phyloP scores from a whole-genome alignment of 2,329 filamentous ascomycete genomes.

The Hypoxylon sp. region DNA sequence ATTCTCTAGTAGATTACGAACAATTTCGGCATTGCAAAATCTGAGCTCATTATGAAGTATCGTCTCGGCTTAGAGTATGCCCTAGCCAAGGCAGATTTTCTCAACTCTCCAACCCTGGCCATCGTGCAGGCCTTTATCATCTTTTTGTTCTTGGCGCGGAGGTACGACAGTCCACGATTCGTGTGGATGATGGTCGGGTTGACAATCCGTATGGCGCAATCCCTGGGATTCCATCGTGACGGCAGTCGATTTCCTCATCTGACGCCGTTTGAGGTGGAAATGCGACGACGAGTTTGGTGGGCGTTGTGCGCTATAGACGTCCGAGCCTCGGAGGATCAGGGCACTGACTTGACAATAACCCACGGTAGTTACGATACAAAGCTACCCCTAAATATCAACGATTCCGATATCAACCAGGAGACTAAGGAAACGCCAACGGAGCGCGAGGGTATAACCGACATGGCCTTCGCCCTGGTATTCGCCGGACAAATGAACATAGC shows the following conservation, averaged over 20 bases:
- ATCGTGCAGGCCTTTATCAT: slow-evolving; percentile 62
- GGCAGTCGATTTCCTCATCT: slow-evolving; percentile 60
- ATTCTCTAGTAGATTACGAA: slow-evolving; percentile 37
- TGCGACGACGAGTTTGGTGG: slow-evolving; percentile 68
- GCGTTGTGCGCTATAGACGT: slow-evolving; percentile 67
- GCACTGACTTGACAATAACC: slow-evolving; percentile 67
- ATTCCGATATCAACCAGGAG: slow-evolving; percentile 54
- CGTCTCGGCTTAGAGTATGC: slow-evolving; percentile 56
- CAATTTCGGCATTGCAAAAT: slow-evolving; percentile 53
- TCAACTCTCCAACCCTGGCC: slow-evolving; percentile 58
- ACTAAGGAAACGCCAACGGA: slow-evolving; percentile 47
- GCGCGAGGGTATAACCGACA: slow-evolving; percentile 56
- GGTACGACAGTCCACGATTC: slow-evolving; percentile 52
- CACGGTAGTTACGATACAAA: slow-evolving; percentile 67
- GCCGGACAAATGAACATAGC: slow-evolving; percentile 49
- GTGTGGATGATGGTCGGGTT: slow-evolving; percentile 67
- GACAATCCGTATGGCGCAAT: slow-evolving; percentile 65
- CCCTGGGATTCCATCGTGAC: slow-evolving; percentile 68
- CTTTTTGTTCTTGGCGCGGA: slow-evolving; percentile 60
- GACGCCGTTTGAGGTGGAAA: slow-evolving; percentile 67
- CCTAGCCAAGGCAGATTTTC: slow-evolving; percentile 58
- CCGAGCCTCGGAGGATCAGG: slow-evolving; percentile 69
- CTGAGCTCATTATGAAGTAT: slow-evolving; percentile 50
- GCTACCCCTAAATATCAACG: slow-evolving; percentile 58
- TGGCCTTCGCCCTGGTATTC: slow-evolving; percentile 53